Percentiles rank a stretch among this genome's conserved stretches.
Conservation (phyloP, 768 basidiomycete genomes). For the Macrolepiota fuliginosa region DNA sequence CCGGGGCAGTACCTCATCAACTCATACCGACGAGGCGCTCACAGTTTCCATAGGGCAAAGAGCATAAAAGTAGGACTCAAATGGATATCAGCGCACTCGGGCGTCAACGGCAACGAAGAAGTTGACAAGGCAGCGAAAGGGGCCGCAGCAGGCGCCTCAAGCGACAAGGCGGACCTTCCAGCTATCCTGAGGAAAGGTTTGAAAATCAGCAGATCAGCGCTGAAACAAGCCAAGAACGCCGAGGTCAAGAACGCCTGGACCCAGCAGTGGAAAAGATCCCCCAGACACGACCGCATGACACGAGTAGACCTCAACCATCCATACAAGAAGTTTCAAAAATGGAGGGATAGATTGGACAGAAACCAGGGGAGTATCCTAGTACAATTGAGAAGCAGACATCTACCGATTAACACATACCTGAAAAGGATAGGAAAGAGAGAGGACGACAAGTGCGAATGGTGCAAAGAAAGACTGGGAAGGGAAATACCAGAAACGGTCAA, state of each 20-base stretch:
- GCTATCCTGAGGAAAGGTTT: background rate
- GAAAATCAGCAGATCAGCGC: conserved; percentile 17
- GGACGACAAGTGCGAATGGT: conserved; percentile 1
- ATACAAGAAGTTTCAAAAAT: conserved; percentile 14
- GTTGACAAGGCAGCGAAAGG: conserved; percentile 17
- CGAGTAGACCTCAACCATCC: conserved; percentile 15
- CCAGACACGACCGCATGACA: conserved; percentile 2
- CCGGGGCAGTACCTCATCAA: conserved; percentile 15
- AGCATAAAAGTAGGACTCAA: conserved; percentile 7
- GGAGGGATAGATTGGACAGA: background rate
- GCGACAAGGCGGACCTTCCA: conserved; percentile 10
- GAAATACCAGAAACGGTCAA: conserved; percentile 4
- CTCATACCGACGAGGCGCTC: background rate
- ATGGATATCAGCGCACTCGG: conserved; percentile 26
- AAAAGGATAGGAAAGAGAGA: background rate
- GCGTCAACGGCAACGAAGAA: conserved; percentile 23
- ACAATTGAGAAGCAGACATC: conserved; percentile 27
- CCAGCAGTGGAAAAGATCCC: conserved; percentile 13
- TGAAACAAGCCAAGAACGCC: conserved; percentile 10
- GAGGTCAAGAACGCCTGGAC: conserved; percentile 12
- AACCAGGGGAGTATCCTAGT: conserved; percentile 17
- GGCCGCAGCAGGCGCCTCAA: conserved; percentile 23
- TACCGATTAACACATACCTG: conserved; percentile 22
- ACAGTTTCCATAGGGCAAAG: background rate
- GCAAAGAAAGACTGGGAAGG: background rate